Base-by-base conservation (phyloP, 2,329 filamentous ascomycete species). In the Neofusicoccum umdonicola region DNA sequence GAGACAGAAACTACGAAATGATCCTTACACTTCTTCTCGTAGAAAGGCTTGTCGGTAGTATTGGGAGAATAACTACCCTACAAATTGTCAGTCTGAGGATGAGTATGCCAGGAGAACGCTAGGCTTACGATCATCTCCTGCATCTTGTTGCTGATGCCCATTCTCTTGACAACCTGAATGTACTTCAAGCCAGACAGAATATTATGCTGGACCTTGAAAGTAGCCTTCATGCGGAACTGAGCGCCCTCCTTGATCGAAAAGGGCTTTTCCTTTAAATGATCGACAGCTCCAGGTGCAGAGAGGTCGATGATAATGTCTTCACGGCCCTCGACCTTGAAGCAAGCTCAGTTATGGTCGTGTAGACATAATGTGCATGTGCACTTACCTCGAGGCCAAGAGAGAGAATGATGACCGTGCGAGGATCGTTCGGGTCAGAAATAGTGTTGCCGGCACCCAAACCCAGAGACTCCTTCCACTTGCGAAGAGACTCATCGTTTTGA, bases 161-260 rank as follows among this genome's bases (percentile, higher is more conserved):
- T 93, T 72, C 93, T 86, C 85, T 95, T 96, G 68, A 97, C 91
- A 45, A 93, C 86, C 82, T 99, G 95, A 65, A 99, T 87, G 79
- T 98, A 99, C 82, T 97, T 96, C 76, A 99, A 82, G 51, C 95
- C 95, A 72, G 91, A 95, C 63, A 98, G 86, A 70, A 99, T 94
- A 80, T 98, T 91, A 78, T 97, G 93, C 84, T 99, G 93, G 51
- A 99, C 95, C 82, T 93, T 90, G 85, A 98, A 99, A 67, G 87
- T 87, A 65, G 90, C 93, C 77, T 91, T 93, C 91, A 98, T 98
- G 80, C 90, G 92, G 83, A 98, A 99, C 71, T 88, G 90, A 71
- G 90, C 87, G 63, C 92, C 93, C 80, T 98, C 95, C 85, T 98
- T 99, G 83, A 99, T 97, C 76, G 87, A 94, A 84, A 99, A 99